These are phyloP conservation scores for Zasmidium angulare DNA, from an alignment of 2,329 filamentous ascomycete species.

Conservation along the genomic window DNA sequence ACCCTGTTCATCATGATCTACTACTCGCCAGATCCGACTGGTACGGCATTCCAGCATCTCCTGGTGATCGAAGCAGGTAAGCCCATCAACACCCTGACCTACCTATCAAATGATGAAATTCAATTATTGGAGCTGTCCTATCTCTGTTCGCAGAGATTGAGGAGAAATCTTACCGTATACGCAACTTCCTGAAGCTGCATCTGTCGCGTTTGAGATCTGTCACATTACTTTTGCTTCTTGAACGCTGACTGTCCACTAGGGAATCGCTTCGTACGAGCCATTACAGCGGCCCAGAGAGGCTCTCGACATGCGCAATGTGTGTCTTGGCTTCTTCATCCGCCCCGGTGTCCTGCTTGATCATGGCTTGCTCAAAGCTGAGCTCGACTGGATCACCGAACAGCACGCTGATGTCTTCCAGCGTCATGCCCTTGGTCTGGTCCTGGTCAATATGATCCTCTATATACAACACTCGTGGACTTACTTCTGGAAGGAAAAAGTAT, in stretches of 20 bases:
- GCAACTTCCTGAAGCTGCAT: conserved; percentile 15
- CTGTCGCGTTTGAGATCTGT: neutral
- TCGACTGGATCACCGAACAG: conserved; percentile 19
- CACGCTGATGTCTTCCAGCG: conserved; percentile 15
- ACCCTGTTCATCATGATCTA: too few relatives aligned
- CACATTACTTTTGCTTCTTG: too few relatives aligned
- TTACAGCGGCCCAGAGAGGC: neutral
- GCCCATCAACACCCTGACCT: neutral
- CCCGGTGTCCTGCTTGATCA: conserved; percentile 10
- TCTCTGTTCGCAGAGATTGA: conserved; percentile 17
- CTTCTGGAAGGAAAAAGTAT: conserved; percentile 15
- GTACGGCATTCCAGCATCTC: too few relatives aligned
- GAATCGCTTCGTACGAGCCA: too few relatives aligned
- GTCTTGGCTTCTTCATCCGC: neutral
- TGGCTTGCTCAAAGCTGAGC: conserved; percentile 18
- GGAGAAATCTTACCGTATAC: conserved; percentile 25
- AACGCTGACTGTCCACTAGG: too few relatives aligned
- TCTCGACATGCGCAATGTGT: neutral
- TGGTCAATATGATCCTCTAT: neutral
- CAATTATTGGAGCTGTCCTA: conserved; percentile 36
- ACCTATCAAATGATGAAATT: conserved; percentile 18
- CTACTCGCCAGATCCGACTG: too few relatives aligned
- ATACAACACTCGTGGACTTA: neutral
- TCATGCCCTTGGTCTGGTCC: conserved; percentile 15
- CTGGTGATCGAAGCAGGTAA: neutral